These are phyloP conservation scores for Melampsora americana DNA, from an alignment of 1,284 basidiomycete species.

Conservation along the genomic window DNA sequence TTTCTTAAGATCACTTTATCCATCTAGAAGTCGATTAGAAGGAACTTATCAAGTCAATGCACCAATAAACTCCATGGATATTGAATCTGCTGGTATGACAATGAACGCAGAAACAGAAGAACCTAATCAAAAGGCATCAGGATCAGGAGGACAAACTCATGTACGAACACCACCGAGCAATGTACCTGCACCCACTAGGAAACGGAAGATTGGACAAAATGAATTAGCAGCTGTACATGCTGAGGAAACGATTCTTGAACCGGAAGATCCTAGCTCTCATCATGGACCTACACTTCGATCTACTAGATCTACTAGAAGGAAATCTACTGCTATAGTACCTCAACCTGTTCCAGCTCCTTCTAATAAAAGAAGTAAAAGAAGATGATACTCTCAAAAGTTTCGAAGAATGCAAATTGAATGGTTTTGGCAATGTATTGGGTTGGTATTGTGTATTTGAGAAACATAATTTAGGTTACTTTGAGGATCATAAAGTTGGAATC, in stretches of 20 bases:
- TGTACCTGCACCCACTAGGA: slow-evolving; percentile 18
- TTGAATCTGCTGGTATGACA: background rate
- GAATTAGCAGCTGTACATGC: background rate
- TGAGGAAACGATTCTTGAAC: background rate
- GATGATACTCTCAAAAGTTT: too few species aligned
- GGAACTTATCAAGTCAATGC: background rate
- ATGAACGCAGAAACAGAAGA: too few species aligned
- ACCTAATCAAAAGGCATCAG: background rate
- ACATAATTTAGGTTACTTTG: too few species aligned
- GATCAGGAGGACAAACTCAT: background rate
- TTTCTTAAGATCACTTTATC: slow-evolving; percentile 42
- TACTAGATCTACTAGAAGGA: slow-evolving; percentile 33
- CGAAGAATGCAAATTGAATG: too few species aligned
- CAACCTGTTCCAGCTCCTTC: background rate
- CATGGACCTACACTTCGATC: slow-evolving; percentile 37
- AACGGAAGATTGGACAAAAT: slow-evolving; percentile 20
- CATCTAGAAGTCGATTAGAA: slow-evolving; percentile 29
- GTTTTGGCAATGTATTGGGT: too few species aligned
- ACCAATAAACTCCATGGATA: background rate
- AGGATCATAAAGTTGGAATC: too few species aligned
- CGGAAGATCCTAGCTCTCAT: background rate
- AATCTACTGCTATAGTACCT: slow-evolving; percentile 12
- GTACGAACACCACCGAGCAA: background rate
- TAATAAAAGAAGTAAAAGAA: too few species aligned
- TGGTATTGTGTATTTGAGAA: too few species aligned